Evolutionary conservation across 352 stramenopile genomes (phyloP).

Genomic region (Globisporangium rhizosaccharum): DNA sequence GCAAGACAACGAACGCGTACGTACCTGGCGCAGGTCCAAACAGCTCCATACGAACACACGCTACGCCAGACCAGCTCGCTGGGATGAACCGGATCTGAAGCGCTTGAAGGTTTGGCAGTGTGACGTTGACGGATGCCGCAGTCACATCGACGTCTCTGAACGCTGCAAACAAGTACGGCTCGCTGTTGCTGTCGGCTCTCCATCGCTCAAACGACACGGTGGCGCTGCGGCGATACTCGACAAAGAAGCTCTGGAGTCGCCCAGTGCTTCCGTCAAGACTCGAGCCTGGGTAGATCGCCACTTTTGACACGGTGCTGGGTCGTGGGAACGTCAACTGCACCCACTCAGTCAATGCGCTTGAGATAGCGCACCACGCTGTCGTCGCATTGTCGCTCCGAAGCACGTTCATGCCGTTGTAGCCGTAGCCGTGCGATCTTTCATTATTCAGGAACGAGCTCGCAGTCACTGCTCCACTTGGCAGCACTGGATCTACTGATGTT

Average conservation of each 20-base stretch:
- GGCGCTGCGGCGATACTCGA: conserved; percentile 3
- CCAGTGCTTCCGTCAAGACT: conserved; percentile 15
- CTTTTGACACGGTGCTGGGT: conserved; percentile 32
- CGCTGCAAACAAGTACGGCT: conserved; percentile 2
- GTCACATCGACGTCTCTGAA: background rate
- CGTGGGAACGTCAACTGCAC: conserved; percentile 36
- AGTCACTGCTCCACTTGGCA: conserved; percentile 5
- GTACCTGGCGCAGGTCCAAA: conserved; percentile 39
- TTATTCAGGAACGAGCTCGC: conserved; percentile 30
- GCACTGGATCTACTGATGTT: background rate
- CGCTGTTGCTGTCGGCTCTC: background rate
- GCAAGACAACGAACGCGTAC: background rate
- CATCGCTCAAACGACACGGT: conserved; percentile 1
- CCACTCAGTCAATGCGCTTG: conserved; percentile 25
- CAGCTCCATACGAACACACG: conserved; percentile 41
- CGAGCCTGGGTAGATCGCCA: conserved; percentile 20
- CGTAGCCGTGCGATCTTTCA: conserved; percentile 35
- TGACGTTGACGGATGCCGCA: conserved; percentile 1
- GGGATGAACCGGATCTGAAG: conserved; percentile 39
- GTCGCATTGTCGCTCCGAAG: conserved; percentile 18
- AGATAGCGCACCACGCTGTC: conserved; percentile 36
- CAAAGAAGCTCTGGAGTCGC: background rate
- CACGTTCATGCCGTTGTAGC: conserved; percentile 23
- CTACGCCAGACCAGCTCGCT: conserved; percentile 21
- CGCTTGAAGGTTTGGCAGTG: conserved; percentile 22